Percentiles rank a stretch among this genome's conserved stretches.
Conservation (phyloP, 768 basidiomycete species). For the Termitomyces sp. region DNA sequence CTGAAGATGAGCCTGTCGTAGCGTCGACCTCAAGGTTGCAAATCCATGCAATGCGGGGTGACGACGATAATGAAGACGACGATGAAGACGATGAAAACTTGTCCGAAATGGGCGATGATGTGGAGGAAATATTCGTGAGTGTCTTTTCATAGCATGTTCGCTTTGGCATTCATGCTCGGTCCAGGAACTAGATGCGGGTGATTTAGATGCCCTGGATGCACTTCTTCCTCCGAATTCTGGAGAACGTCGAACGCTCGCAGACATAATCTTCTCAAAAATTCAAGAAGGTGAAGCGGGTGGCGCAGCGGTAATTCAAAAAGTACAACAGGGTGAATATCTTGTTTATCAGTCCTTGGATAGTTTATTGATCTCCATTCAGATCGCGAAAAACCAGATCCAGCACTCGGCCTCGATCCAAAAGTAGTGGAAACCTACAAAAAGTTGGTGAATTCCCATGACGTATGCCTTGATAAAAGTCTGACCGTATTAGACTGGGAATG, state of each 20-base stretch:
- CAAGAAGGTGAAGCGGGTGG: conserved; percentile 56
- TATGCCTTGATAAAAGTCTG: neutral
- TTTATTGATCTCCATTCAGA: conserved; percentile 23
- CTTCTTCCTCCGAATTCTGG: conserved; percentile 70
- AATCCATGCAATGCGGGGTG: conserved; percentile 25
- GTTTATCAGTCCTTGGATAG: neutral
- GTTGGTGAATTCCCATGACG: conserved; percentile 37
- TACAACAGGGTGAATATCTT: conserved; percentile 43
- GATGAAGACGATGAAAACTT: conserved; percentile 32
- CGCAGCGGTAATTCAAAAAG: conserved; percentile 52
- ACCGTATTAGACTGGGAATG: conserved; percentile 62
- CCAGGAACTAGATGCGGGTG: conserved; percentile 87
- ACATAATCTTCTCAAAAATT: conserved; percentile 94
- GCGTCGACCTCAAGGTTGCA: conserved; percentile 28
- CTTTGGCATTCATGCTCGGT: conserved; percentile 9
- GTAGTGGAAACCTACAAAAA: conserved; percentile 92
- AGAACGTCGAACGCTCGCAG: conserved; percentile 85
- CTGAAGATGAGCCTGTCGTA: conserved; percentile 35
- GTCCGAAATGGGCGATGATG: conserved; percentile 41
- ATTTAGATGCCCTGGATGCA: conserved; percentile 81
- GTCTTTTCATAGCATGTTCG: neutral
- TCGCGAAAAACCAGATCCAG: conserved; percentile 64
- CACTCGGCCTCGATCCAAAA: conserved; percentile 84
- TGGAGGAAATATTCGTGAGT: conserved; percentile 60
- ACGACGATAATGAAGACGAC: conserved; percentile 43